Evolutionary conservation across 176 grass and related monocot genomes (phyloP).

Genomic region (Stipa capillata): DNA sequence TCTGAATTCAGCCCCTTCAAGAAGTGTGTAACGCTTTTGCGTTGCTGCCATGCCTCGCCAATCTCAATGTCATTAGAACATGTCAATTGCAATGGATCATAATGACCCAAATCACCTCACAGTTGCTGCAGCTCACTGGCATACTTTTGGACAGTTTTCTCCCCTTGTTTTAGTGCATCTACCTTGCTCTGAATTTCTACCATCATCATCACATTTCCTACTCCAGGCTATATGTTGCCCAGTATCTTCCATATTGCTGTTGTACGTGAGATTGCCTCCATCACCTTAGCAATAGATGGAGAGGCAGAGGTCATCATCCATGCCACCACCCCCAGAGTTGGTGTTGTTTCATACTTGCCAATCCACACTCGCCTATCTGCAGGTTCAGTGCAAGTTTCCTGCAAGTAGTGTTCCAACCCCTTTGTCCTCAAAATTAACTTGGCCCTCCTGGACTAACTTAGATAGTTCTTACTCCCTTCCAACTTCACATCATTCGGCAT

Average conservation of each 20-base stretch:
- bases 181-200: neutral
- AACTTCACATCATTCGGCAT: neutral
- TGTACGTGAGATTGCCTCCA: neutral
- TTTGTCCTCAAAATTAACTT: neutral
- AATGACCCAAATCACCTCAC: too few relatives aligned
- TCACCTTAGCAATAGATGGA: neutral
- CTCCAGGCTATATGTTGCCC: neutral
- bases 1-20: too few relatives aligned
- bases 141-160: neutral
- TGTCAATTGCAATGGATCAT: too few relatives aligned
- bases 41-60: too few relatives aligned
- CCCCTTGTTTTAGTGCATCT: too few relatives aligned
- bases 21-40: too few relatives aligned
- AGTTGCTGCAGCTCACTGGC: too few relatives aligned
- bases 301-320: too few relatives aligned
- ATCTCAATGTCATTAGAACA: too few relatives aligned
- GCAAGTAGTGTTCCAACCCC: neutral
- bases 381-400: neutral
- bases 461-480: neutral
- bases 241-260: neutral
- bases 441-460: neutral
- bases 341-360: neutral
- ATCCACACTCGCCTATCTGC: neutral
- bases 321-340: too few relatives aligned
- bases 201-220: neutral